Percentiles rank a stretch among this genome's conserved stretches.
phyloP scores from a whole-genome alignment of 352 stramenopile species.

The Pythium guiyangense region DNA sequence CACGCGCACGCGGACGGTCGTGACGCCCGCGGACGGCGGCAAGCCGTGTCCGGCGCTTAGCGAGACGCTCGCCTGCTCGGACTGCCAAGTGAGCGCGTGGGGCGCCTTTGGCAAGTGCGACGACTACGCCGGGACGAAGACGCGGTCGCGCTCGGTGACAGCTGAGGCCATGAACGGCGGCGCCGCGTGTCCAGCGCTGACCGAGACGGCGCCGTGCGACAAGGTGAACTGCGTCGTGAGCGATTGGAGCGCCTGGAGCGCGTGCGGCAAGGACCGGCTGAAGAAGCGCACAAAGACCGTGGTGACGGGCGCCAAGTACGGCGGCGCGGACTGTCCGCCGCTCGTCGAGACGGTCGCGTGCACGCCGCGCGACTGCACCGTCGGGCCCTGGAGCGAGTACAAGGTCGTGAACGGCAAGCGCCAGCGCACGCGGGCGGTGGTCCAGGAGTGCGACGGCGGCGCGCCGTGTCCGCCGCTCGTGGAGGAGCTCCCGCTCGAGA shows the following conservation, averaged over 20 bases:
- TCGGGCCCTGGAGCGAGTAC: constrained; percentile 21
- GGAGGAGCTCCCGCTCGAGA: constrained; percentile 13
- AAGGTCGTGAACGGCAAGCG: constrained; percentile 12
- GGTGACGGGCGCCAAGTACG: constrained; percentile 14
- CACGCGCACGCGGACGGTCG: constrained; percentile 18
- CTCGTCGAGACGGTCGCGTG: constrained; percentile 19
- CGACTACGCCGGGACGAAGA: constrained; percentile 24
- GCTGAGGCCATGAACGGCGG: constrained; percentile 28
- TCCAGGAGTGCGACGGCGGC: constrained; percentile 11
- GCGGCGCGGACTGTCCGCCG: constrained; percentile 16
- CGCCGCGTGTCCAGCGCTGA: constrained; percentile 27
- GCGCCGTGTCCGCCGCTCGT: constrained; percentile 11
- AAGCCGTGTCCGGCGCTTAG: constrained; percentile 29
- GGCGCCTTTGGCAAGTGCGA: constrained; percentile 27
- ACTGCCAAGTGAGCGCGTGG: constrained; percentile 33
- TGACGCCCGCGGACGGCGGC: constrained; percentile 34
- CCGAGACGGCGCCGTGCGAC: constrained; percentile 22
- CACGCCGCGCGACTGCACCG: constrained; percentile 19
- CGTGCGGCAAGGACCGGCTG: constrained; percentile 12
- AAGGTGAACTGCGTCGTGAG: constrained; percentile 56
- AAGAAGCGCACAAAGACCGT: constrained; percentile 19
- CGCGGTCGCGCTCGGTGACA: constrained; percentile 24
- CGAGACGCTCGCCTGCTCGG: constrained; percentile 31
- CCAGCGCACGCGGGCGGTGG: constrained; percentile 9
- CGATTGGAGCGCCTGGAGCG: constrained; percentile 37